Conservation (phyloP, 2,329 filamentous ascomycete species). For the Hypoxylon sp. region DNA sequence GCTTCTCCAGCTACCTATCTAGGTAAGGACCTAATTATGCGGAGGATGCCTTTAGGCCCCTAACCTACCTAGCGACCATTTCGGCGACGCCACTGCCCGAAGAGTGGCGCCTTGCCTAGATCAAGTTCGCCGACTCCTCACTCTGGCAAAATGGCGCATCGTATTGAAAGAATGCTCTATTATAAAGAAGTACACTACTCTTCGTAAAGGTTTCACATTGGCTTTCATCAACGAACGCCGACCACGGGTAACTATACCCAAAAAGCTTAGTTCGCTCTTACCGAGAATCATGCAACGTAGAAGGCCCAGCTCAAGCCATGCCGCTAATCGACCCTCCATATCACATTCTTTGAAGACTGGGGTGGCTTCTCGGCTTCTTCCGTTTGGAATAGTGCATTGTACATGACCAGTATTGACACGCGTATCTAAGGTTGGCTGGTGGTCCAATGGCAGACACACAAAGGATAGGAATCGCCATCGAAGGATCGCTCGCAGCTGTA, state of each 20-base stretch:
- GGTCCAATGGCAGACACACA: neutral
- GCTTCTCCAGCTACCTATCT: neutral
- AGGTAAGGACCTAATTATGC: neutral
- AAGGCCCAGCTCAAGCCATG: slow-evolving; percentile 9
- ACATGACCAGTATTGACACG: neutral
- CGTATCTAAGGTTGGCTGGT: neutral
- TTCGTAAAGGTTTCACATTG: neutral
- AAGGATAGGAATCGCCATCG: neutral
- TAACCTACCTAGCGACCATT: neutral
- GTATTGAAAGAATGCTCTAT: neutral
- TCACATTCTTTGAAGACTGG: neutral
- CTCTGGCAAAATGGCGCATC: slow-evolving; percentile 1
- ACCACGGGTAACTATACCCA: no score
- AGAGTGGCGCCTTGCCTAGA: neutral
- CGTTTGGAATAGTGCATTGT: neutral
- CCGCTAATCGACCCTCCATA: neutral
- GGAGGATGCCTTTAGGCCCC: neutral
- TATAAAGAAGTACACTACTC: neutral
- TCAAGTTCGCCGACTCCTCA: neutral
- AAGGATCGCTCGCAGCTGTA: neutral
- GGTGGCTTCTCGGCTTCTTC: neutral
- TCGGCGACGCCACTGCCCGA: neutral
- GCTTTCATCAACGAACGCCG: neutral
- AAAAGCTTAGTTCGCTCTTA: neutral
- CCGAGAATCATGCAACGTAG: neutral